Evolutionary conservation across 257 asterid species (phyloP).

Genomic region (Apocynum venetum): DNA sequence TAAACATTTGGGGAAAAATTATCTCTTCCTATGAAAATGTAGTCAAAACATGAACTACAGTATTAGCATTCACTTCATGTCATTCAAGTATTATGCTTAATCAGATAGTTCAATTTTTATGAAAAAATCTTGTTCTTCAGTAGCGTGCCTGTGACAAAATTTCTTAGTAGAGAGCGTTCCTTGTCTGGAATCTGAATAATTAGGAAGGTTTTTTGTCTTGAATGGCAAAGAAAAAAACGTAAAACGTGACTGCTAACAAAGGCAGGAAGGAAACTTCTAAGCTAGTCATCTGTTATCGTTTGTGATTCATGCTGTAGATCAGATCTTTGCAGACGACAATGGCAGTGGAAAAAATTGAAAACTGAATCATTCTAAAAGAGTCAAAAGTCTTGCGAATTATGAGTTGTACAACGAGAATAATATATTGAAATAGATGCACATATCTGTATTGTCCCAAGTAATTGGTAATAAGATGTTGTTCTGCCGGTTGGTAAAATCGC

Average conservation of each 20-base stretch:
- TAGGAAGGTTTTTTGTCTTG: background rate
- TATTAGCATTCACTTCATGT: no score
- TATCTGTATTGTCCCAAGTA: constrained; percentile 5
- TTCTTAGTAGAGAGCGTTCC: background rate
- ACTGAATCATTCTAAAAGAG: background rate
- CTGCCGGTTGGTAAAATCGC: constrained; percentile 1
- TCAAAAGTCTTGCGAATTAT: constrained; percentile 2
- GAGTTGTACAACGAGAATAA: background rate
- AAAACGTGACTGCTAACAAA: background rate
- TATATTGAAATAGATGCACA: background rate
- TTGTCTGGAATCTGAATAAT: background rate
- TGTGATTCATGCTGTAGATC: background rate
- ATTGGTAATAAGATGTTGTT: background rate
- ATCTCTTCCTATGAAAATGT: no score
- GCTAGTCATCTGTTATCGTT: background rate
- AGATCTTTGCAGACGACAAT: background rate
- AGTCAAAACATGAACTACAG: no score
- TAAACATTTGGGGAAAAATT: no score
- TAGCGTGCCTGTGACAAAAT: no score
- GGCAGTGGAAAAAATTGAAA: background rate
- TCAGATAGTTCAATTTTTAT: no score
- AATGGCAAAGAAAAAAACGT: background rate
- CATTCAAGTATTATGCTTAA: no score
- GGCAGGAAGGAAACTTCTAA: background rate
- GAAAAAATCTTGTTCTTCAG: no score